Base-by-base conservation (phyloP, 2,329 filamentous ascomycete genomes). In the Trichoderma citrinoviride region DNA sequence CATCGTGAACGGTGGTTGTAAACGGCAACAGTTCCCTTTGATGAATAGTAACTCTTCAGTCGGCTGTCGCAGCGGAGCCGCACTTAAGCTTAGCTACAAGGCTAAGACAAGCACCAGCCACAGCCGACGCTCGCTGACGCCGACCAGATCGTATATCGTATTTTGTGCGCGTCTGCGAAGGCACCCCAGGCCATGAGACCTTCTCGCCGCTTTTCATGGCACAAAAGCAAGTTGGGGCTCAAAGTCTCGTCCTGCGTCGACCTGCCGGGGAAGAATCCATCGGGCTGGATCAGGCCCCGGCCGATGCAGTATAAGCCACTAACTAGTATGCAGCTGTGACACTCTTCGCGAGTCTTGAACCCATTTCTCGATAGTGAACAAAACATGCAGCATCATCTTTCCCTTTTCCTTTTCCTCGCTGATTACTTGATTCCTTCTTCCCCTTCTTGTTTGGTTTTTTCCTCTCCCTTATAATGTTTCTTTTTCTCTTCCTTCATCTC, bases 1-100 rank as follows among this genome's bases (percentile, higher is more conserved):
- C 1, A 3, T 6, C n/a, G n/a, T 5, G 17, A 37, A 37, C 10
- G 5, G 14, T 37, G 3, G 33, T 37, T 8, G 10, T 37, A 8
- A 14, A 14, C 10, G 33, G 33, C 3, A 14, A 14, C 10, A 37
- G 33, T 12, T 12, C 29, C 3, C 10, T 29, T 29, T 7, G 7
- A 15, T 33, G 40, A 17, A 21, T 40, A 27, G 47, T 7, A 23
- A 25, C 6, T 37, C 33, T 23, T 40, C 27, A 40, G 21, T 33
- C 58, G 58, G 58, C 49, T 62, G 49, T 62, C 58, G 58, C 58
- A n/a, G 40, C 41, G 58, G 58, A 46, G 58, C 41, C 19, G 58
- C 58, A 46, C 61, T 63, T 63, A 63, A 63, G 61, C 61, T 63
- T 63, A 56, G 52, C 52, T 40, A 19, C 29, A 46, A 46, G 27